A percentile compares a stretch with the other conserved stretches of the same genome.
phyloP scores from a whole-genome alignment of 768 basidiomycete species.

The Hydnum rufescens region DNA sequence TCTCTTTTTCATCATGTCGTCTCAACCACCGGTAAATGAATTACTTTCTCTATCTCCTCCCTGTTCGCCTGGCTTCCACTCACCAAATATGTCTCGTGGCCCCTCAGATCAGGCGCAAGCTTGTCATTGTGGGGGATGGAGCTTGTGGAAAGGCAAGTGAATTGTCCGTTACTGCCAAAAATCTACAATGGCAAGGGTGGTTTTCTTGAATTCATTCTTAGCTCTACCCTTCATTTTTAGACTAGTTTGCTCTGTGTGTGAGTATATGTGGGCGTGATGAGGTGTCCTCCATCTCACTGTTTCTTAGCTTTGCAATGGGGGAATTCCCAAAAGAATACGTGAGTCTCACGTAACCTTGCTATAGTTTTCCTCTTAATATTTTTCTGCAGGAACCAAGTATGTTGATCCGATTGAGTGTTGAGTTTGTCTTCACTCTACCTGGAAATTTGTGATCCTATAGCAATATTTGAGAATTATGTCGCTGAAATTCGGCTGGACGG shows the following conservation, averaged over 20 bases:
- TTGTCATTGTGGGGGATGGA: conserved; percentile 98
- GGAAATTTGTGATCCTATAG: conserved; percentile 23
- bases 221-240: background rate
- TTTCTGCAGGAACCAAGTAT: conserved; percentile 36
- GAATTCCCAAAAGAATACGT: conserved; percentile 96
- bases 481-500: conserved; percentile 96
- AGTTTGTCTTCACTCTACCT: conserved; percentile 3
- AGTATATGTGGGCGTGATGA: background rate
- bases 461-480: conserved; percentile 96
- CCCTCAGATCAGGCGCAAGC: conserved; percentile 90
- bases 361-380: background rate
- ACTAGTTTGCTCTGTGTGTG: background rate
- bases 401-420: conserved; percentile 13
- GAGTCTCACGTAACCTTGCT: conserved; percentile 20
- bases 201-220: background rate
- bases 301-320: conserved; percentile 63
- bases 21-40: background rate
- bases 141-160: conserved; percentile 60
- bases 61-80: background rate
- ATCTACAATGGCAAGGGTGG: background rate
- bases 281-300: conserved; percentile 56
- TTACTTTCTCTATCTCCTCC: background rate
- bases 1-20: background rate
- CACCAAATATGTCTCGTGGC: background rate
- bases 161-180: background rate